These are phyloP conservation scores for Yarrowia sp. DNA, from an alignment of 805 yeast genomes.

Conservation along the genomic window DNA sequence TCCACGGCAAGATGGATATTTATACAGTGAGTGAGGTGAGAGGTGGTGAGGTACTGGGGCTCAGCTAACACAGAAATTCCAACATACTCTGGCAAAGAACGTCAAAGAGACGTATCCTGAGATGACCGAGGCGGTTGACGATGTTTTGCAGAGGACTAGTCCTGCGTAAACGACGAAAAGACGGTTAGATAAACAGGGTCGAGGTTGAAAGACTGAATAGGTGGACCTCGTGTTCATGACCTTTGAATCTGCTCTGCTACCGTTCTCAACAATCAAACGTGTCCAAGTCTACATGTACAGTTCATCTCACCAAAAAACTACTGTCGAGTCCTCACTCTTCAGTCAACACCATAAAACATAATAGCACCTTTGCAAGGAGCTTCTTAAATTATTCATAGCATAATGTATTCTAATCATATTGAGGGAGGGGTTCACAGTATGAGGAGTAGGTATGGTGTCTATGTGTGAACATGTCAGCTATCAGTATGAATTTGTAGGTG, in stretches of 20 bases:
- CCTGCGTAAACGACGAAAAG: background rate
- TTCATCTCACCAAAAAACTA: too few species aligned
- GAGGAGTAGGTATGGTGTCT: too few species aligned
- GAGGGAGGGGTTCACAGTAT: too few species aligned
- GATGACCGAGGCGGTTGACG: slow-evolving; percentile 62
- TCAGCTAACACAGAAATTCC: slow-evolving; percentile 52
- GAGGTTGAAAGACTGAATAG: background rate
- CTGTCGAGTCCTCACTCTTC: background rate
- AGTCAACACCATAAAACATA: background rate
- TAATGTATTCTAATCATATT: background rate
- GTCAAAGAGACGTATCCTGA: slow-evolving; percentile 83
- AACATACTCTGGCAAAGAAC: slow-evolving; percentile 71
- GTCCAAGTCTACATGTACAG: too few species aligned
- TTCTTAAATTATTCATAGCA: slow-evolving; percentile 15
- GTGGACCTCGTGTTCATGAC: too few species aligned
- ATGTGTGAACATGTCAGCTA: too few species aligned
- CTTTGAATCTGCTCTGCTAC: too few species aligned
- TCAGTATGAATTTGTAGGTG: too few species aligned
- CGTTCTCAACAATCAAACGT: too few species aligned
- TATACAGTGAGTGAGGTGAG: slow-evolving; percentile 49
- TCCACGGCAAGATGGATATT: slow-evolving; percentile 83
- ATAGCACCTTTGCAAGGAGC: background rate
- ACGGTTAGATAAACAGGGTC: too few species aligned
- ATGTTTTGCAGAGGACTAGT: slow-evolving; percentile 47
- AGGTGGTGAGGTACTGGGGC: too few species aligned